Conservation (phyloP, 1,139 yeast species). For the Yamadazyma atmosphaerica region DNA sequence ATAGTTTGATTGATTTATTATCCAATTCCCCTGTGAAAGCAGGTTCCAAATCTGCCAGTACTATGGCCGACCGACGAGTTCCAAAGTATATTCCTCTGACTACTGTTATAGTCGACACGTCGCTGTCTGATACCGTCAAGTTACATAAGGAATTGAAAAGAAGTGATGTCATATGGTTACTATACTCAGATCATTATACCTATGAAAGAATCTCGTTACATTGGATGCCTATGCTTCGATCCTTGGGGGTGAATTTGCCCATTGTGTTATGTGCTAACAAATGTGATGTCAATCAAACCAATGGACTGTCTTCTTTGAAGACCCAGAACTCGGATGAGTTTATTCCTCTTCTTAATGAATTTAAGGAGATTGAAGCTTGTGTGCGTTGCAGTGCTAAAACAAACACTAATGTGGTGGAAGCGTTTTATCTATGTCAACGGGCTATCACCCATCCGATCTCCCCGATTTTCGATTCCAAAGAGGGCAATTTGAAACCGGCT, state of each 20-base stretch:
- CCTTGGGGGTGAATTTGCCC: slow-evolving; percentile 90
- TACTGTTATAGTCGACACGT: slow-evolving; percentile 78
- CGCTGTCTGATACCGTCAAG: slow-evolving; percentile 58
- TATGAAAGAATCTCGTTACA: slow-evolving; percentile 87
- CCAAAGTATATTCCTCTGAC: slow-evolving; percentile 58
- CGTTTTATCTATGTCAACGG: slow-evolving; percentile 87
- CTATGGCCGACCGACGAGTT: slow-evolving; percentile 19
- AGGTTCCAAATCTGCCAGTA: slow-evolving; percentile 5
- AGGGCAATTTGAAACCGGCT: slow-evolving; percentile 74
- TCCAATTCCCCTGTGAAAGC: slow-evolving; percentile 17
- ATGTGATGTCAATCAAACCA: slow-evolving; percentile 48
- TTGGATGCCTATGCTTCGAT: slow-evolving; percentile 92
- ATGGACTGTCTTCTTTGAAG: slow-evolving; percentile 22
- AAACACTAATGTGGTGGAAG: slow-evolving; percentile 79
- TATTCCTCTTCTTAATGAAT: slow-evolving; percentile 82
- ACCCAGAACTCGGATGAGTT: slow-evolving; percentile 67
- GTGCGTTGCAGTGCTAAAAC: slow-evolving; percentile 82
- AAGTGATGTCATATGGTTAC: slow-evolving; percentile 91
- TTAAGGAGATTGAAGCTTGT: slow-evolving; percentile 91
- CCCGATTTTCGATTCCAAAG: slow-evolving; percentile 90
- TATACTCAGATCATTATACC: slow-evolving; percentile 90
- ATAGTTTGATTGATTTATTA: slow-evolving; percentile 25
- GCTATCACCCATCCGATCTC: slow-evolving; percentile 94
- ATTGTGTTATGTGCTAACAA: slow-evolving; percentile 90
- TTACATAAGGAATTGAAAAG: slow-evolving; percentile 75